A percentile compares a stretch with the other conserved stretches of the same genome.
These are phyloP conservation scores for Endocarpon pusillum DNA, from an alignment of 495 filamentous ascomycete genomes.

Conservation along the genomic window DNA sequence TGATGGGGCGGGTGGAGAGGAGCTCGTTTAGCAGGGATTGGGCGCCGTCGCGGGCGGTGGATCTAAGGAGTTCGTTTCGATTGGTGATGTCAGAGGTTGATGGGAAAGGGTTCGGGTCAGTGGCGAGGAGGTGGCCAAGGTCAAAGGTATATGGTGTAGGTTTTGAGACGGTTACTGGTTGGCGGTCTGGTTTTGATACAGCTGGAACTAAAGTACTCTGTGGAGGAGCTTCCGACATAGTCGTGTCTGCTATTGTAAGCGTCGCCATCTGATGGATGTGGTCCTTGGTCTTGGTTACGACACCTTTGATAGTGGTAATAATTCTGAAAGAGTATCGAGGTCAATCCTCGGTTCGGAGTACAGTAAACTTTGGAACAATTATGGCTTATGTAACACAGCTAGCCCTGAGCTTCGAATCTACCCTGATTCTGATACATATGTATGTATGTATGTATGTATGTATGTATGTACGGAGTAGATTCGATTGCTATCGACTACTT, in stretches of 20 bases:
- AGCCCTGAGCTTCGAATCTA: too few relatives aligned
- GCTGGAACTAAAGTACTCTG: neutral
- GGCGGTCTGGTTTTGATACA: constrained; percentile 3
- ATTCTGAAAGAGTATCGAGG: too few relatives aligned
- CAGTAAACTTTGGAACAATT: too few relatives aligned
- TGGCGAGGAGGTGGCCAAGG: constrained; percentile 65
- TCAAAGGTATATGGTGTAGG: constrained; percentile 86
- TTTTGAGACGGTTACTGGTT: constrained; percentile 50
- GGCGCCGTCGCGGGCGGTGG: constrained; percentile 65
- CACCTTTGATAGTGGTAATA: too few relatives aligned
- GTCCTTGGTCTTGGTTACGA: constrained; percentile 12
- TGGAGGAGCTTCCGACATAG: neutral
- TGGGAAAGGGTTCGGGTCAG: constrained; percentile 66
- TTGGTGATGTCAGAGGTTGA: constrained; percentile 4
- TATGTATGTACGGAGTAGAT: too few relatives aligned
- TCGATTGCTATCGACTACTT: too few relatives aligned
- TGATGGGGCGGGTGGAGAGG: constrained; percentile 66
- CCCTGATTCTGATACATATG: too few relatives aligned
- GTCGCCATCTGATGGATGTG: constrained; percentile 1
- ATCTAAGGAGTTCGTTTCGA: constrained; percentile 36
- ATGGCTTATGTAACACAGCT: too few relatives aligned
- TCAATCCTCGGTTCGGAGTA: too few relatives aligned
- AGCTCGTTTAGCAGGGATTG: constrained; percentile 83
- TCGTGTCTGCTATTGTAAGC: neutral
- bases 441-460: too few relatives aligned